Evolutionary conservation across 371 early-diverging fungal genomes (phyloP).

Genomic region (Dichotomocladium elegans): DNA sequence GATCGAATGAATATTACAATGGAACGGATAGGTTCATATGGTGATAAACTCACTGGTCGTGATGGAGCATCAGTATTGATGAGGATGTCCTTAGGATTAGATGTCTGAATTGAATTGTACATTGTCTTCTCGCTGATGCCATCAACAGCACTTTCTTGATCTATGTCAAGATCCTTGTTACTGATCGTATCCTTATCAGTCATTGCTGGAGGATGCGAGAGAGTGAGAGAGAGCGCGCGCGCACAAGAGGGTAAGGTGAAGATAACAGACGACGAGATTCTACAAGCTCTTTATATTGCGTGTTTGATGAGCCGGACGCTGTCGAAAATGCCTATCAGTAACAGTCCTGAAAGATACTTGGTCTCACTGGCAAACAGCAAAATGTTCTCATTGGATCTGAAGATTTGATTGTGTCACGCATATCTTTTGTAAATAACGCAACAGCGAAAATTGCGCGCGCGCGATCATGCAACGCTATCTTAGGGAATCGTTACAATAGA

Average conservation of each 20-base stretch:
- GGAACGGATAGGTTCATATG: too few species aligned
- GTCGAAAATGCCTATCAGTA: constrained; percentile 11
- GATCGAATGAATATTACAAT: too few species aligned
- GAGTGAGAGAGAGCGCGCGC: not conserved
- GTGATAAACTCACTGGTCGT: constrained; percentile 4
- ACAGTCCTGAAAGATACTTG: not conserved
- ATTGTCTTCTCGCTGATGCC: constrained; percentile 2
- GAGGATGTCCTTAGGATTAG: constrained; percentile 14
- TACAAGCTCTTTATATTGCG: too few species aligned
- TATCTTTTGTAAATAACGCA: not conserved
- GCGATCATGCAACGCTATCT: too few species aligned
- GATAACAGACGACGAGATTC: too few species aligned
- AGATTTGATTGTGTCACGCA: not conserved
- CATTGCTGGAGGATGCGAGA: not conserved
- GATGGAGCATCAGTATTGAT: constrained; percentile 15
- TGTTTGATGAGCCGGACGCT: too few species aligned
- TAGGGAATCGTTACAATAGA: too few species aligned
- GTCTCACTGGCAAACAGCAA: constrained; percentile 10
- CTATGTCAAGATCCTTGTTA: constrained; percentile 6
- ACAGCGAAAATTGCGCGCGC: constrained; percentile 3
- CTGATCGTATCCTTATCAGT: not conserved
- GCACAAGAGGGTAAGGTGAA: not conserved
- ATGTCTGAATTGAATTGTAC: constrained; percentile 12
- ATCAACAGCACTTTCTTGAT: constrained; percentile 6
- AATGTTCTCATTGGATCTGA: constrained; percentile 5